These are phyloP conservation scores for Epichloe scottii DNA, from an alignment of 2,329 filamentous ascomycete species.

Conservation along the genomic window DNA sequence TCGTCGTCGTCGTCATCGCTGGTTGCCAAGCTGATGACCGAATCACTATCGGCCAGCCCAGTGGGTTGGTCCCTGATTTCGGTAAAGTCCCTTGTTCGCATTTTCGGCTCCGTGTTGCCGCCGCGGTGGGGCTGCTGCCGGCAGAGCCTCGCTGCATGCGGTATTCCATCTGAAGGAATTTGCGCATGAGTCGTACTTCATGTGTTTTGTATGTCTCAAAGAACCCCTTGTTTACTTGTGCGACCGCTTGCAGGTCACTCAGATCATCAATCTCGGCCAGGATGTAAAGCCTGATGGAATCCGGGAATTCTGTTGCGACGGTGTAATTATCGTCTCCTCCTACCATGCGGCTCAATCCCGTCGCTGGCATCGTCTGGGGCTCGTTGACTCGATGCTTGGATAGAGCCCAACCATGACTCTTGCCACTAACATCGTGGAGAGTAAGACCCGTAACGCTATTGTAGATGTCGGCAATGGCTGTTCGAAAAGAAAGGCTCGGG, in stretches of 20 bases:
- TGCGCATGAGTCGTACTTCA: constrained; percentile 26
- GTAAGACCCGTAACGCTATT: constrained; percentile 38
- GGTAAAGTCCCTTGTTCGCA: constrained; percentile 19
- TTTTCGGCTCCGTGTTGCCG: constrained; percentile 22
- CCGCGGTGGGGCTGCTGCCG: background rate
- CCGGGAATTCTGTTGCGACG: constrained; percentile 22
- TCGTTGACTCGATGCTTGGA: constrained; percentile 25
- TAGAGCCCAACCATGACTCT: constrained; percentile 36
- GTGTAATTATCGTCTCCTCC: constrained; percentile 18
- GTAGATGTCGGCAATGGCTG: constrained; percentile 35
- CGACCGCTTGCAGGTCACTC: constrained; percentile 29
- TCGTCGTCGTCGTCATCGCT: constrained; percentile 12
- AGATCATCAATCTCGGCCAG: constrained; percentile 26
- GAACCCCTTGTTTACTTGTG: constrained; percentile 29
- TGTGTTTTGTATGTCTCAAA: constrained; percentile 33
- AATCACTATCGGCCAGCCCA: background rate
- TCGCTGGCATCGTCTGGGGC: constrained; percentile 21
- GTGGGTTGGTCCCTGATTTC: constrained; percentile 15
- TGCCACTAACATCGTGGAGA: constrained; percentile 34
- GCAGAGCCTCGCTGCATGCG: constrained; percentile 4
- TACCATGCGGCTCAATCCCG: constrained; percentile 18
- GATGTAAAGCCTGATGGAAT: constrained; percentile 27
- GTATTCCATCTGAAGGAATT: constrained; percentile 19
- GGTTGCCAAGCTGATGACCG: background rate
- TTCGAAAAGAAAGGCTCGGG: constrained; percentile 33